phyloP scores from a whole-genome alignment of 2,329 filamentous ascomycete genomes.

The Trichophyton rubrum region DNA sequence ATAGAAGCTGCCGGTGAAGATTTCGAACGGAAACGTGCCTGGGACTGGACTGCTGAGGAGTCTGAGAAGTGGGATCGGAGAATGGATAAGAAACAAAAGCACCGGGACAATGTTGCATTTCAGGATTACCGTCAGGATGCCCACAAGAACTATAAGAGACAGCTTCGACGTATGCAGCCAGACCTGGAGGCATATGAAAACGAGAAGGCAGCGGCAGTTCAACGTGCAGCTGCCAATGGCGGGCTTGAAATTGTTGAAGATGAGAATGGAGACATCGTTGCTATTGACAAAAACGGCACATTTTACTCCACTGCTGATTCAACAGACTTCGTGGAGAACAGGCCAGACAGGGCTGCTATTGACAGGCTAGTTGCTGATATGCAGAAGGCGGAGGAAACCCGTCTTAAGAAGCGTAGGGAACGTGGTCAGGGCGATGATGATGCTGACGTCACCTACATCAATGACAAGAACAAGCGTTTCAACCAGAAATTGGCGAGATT shows the following conservation, averaged over 20 bases:
- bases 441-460: slow-evolving; percentile 94
- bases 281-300: slow-evolving; percentile 77
- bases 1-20: slow-evolving; percentile 74
- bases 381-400: slow-evolving; percentile 72
- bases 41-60: slow-evolving; percentile 97
- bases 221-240: slow-evolving; percentile 71
- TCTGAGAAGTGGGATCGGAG: slow-evolving; percentile 88
- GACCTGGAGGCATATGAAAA: slow-evolving; percentile 75
- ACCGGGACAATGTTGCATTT: slow-evolving; percentile 78
- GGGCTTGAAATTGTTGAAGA: slow-evolving; percentile 89
- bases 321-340: slow-evolving; percentile 68
- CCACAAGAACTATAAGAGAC: slow-evolving; percentile 85
- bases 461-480: slow-evolving; percentile 99
- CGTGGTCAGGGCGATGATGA: slow-evolving; percentile 71
- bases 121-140: slow-evolving; percentile 79
- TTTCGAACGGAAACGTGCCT: slow-evolving; percentile 94
- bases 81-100: slow-evolving; percentile 69
- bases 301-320: slow-evolving; percentile 86
- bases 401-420: slow-evolving; percentile 75
- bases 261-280: slow-evolving; percentile 86
- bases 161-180: slow-evolving; percentile 63
- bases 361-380: slow-evolving; percentile 79
- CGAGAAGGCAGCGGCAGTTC: slow-evolving; percentile 72
- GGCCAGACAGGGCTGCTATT: slow-evolving; percentile 73
- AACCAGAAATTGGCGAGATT: slow-evolving; percentile 93